Base-by-base conservation (phyloP, 2,329 filamentous ascomycete genomes). In the Colletotrichum navitas region DNA sequence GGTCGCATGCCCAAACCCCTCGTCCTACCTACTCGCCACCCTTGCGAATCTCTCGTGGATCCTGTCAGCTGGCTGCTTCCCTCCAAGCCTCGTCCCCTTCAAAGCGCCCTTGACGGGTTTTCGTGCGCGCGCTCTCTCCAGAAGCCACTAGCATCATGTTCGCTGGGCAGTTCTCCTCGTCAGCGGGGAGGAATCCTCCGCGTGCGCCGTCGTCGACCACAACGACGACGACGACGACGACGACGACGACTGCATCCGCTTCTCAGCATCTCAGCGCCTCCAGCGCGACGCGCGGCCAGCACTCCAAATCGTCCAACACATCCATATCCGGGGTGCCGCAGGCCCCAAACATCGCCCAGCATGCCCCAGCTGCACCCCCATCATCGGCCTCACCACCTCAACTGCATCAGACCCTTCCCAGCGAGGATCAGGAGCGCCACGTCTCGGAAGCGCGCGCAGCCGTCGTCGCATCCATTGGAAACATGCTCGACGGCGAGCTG, bases 401-500 rank as follows among this genome's bases (percentile, higher is more conserved):
- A n/a, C 59, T 80, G 16, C 79, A 81, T 56, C 78, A 80, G 5
- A 81, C 80, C 60, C 81, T 85, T 14, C 84, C 84, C 2, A 81
- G 83, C 3, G 76, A 81, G 58, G 79, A 83, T 63, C 81, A 85
- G 62, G 82, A 84, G 77, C 82, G 82, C 8, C 84, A 86, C 77
- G 83, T 90, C 26, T 80, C 84, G 60, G 86, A 90, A 77, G 89
- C 90, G 49, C 88, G 89, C 74, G 80, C 83, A 39, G 89, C 88
- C 11, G 84, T 92, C 63, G 83, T 90, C 43, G 90, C 89, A 29
- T 88, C 87, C 58, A 86, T 94, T 63, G 91, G 91, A 76, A 91
- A 92, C 79, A 88, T 91, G 76, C 85, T 94, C 75, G 91, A 94
- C 83, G 83, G 86, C 56, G 88, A 92, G 77, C 87, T 95, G 61